A percentile compares a stretch with the other conserved stretches of the same genome.
phyloP scores from a whole-genome alignment of 2,329 filamentous ascomycete genomes.

The Mycosphaerelloides madeirae region DNA sequence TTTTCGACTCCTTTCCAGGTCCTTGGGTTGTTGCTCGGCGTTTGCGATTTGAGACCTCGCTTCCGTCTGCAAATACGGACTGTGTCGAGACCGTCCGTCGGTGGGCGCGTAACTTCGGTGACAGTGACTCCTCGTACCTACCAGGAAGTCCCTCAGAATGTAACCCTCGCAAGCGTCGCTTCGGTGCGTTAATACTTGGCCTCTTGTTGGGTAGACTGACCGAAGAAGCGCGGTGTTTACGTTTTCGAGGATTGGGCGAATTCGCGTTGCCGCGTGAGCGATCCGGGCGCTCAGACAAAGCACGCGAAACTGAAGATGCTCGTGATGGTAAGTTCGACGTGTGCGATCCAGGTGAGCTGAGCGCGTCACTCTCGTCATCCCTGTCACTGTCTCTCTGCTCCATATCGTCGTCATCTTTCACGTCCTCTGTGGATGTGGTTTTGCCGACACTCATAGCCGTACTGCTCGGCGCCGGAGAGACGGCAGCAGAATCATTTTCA shows the following conservation, averaged over 20 bases:
- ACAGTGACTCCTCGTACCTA: slow-evolving; percentile 49
- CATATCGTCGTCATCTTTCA: slow-evolving; percentile 21
- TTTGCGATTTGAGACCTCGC: slow-evolving; percentile 31
- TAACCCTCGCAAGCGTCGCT: slow-evolving; percentile 23
- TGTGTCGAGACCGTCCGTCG: slow-evolving; percentile 63
- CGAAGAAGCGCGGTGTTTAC: slow-evolving; percentile 35
- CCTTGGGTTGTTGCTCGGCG: slow-evolving; percentile 50
- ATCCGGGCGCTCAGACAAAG: slow-evolving; percentile 27
- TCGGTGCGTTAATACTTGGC: slow-evolving; percentile 27
- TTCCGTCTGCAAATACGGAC: slow-evolving; percentile 52
- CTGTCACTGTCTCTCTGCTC: slow-evolving; percentile 20
- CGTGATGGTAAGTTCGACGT: slow-evolving; percentile 19
- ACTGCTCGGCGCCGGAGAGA: slow-evolving; percentile 26
- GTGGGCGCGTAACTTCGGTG: slow-evolving; percentile 56
- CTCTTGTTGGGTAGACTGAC: slow-evolving; percentile 31
- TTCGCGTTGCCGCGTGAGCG: slow-evolving; percentile 16
- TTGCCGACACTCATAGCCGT: slow-evolving; percentile 23
- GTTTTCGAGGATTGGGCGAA: slow-evolving; percentile 34
- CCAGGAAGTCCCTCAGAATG: slow-evolving; percentile 25
- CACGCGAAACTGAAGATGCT: slow-evolving; percentile 24
- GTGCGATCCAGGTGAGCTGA: slow-evolving; percentile 29
- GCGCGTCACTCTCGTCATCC: slow-evolving; percentile 26
- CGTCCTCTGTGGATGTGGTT: slow-evolving; percentile 11
- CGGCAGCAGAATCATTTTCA: slow-evolving; percentile 26
- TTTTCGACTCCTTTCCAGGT: slow-evolving; percentile 29